A percentile compares a stretch with the other conserved stretches of the same genome.
Evolutionary conservation across 2,329 filamentous ascomycete genomes (phyloP).

Genomic region (Stemphylium beticola): DNA sequence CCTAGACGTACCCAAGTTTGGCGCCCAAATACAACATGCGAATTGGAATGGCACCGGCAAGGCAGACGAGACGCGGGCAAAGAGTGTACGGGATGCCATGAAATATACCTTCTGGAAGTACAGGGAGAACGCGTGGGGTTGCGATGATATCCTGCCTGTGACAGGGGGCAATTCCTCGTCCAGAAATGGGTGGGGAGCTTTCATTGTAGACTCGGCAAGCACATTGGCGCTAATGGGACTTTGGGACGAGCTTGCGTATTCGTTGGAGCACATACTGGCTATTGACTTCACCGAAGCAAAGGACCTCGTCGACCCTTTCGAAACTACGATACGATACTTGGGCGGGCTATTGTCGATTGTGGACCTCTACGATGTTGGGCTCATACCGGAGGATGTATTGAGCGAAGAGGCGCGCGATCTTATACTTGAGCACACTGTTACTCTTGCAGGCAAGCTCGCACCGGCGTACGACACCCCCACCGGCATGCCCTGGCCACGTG

Average conservation of each 20-base stretch:
- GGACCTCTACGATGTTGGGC: slow-evolving; percentile 51
- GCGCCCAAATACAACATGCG: slow-evolving; percentile 42
- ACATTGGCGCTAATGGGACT: slow-evolving; percentile 52
- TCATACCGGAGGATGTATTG: slow-evolving; percentile 46
- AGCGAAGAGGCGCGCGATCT: slow-evolving; percentile 37
- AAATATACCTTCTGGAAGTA: slow-evolving; percentile 51
- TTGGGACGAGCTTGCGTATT: slow-evolving; percentile 51
- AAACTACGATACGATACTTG: slow-evolving; percentile 52
- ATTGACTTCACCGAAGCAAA: slow-evolving; percentile 47
- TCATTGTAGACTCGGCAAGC: slow-evolving; percentile 51
- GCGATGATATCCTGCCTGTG: slow-evolving; percentile 50
- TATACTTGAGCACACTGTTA: slow-evolving; percentile 48
- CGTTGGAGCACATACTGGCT: slow-evolving; percentile 47
- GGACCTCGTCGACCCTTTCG: slow-evolving; percentile 50
- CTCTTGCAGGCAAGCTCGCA: slow-evolving; percentile 46
- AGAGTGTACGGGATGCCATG: slow-evolving; percentile 48
- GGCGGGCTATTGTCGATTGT: slow-evolving; percentile 50
- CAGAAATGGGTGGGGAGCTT: slow-evolving; percentile 52
- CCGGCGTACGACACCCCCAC: slow-evolving; percentile 51
- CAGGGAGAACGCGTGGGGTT: slow-evolving; percentile 49
- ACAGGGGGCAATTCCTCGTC: slow-evolving; percentile 44
- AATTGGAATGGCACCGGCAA: slow-evolving; percentile 45
- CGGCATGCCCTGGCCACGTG: slow-evolving; percentile 54
- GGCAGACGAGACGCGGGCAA: slow-evolving; percentile 44
- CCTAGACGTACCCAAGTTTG: slow-evolving; percentile 16